Percentiles rank a stretch among this genome's conserved stretches.
These are phyloP conservation scores for Neurospora sp. DNA, from an alignment of 495 filamentous ascomycete genomes.

Conservation along the genomic window DNA sequence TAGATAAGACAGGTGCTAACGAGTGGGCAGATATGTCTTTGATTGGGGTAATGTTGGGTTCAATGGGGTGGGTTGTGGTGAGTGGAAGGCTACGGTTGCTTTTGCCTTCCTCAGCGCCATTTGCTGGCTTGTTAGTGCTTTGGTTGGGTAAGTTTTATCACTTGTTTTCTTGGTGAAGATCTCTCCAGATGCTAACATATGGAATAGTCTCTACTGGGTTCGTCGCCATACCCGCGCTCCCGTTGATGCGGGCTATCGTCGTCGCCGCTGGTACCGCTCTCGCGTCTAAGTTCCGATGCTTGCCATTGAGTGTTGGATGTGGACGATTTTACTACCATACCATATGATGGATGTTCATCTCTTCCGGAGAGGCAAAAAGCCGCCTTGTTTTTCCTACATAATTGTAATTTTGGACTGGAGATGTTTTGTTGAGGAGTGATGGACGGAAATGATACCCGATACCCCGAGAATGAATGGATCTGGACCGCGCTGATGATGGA, in stretches of 20 bases:
- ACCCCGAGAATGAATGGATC: background rate
- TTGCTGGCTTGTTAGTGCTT: constrained; percentile 51
- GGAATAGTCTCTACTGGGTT: constrained; percentile 31
- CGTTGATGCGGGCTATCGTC: constrained; percentile 13
- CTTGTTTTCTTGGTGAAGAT: background rate
- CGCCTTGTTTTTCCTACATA: background rate
- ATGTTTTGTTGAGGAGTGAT: background rate
- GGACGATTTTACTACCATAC: background rate
- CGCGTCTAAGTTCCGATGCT: constrained; percentile 23
- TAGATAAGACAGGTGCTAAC: background rate
- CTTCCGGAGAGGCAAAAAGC: background rate
- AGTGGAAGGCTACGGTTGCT: constrained; percentile 58
- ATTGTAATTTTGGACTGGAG: background rate
- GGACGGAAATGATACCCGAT: background rate
- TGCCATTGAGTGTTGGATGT: background rate
- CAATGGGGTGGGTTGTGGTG: constrained; percentile 56
- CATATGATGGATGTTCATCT: background rate
- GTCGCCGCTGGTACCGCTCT: constrained; percentile 33
- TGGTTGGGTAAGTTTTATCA: constrained; percentile 29
- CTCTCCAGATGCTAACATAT: background rate
- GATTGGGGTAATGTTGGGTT: constrained; percentile 89
- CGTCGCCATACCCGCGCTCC: constrained; percentile 18
- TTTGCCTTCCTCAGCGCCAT: constrained; percentile 60
- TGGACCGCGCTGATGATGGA: background rate
- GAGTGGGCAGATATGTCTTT: constrained; percentile 56